These are phyloP conservation scores for Zygosaccharomyces kombuchaensis DNA, from an alignment of 805 yeast species.

Conservation along the genomic window DNA sequence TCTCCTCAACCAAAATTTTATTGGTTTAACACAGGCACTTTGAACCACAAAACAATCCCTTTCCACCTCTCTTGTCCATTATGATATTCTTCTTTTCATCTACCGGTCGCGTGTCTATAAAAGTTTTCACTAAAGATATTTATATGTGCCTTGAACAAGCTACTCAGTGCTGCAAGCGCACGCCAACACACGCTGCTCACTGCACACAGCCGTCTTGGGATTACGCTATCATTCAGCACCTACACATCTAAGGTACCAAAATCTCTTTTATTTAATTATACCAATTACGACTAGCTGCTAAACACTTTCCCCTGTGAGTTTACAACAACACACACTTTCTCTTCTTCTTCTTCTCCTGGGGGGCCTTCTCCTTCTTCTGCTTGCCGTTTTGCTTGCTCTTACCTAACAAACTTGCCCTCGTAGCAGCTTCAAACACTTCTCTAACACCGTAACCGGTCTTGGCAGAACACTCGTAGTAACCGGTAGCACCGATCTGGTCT, in stretches of 20 bases:
- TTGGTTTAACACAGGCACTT: too few species aligned
- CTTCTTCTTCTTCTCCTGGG: slow-evolving; percentile 58
- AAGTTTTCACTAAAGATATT: too few species aligned
- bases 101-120: too few species aligned
- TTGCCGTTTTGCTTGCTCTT: slow-evolving; percentile 35
- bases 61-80: too few species aligned
- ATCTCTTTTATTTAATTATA: neutral
- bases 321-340: slow-evolving; percentile 71
- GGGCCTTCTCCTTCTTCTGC: slow-evolving; percentile 26
- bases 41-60: too few species aligned
- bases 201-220: neutral
- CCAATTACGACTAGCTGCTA: neutral
- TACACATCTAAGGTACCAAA: neutral
- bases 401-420: slow-evolving; percentile 79
- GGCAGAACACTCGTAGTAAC: slow-evolving; percentile 90
- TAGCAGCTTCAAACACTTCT: slow-evolving; percentile 89
- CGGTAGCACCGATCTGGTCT: slow-evolving; percentile 80
- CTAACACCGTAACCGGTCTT: slow-evolving; percentile 87
- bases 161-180: neutral
- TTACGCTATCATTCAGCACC: neutral
- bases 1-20: too few species aligned
- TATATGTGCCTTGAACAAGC: too few species aligned
- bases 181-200: neutral
- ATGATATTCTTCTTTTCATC: too few species aligned
- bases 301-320: slow-evolving; percentile 11